phyloP scores from a whole-genome alignment of 805 yeast genomes.

The Torulaspora maleeae region DNA sequence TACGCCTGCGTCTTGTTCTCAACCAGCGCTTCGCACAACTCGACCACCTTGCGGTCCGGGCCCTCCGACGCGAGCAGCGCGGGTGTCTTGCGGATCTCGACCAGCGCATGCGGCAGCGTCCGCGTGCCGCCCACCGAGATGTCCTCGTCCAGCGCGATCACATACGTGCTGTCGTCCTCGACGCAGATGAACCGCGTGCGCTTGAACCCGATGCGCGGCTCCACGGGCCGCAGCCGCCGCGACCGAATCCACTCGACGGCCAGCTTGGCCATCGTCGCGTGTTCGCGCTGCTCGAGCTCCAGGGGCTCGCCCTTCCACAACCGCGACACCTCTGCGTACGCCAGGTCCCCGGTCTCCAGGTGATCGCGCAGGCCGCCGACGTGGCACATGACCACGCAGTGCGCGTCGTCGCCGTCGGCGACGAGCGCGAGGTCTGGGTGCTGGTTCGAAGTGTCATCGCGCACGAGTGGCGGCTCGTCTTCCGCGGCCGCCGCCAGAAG shows the following conservation, averaged over 20 bases:
- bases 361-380: constrained; percentile 35
- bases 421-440: constrained; percentile 23
- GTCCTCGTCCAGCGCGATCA: constrained; percentile 27
- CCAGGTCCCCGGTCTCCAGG: constrained; percentile 16
- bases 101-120: constrained; percentile 21
- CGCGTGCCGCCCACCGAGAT: constrained; percentile 13
- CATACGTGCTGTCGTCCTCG: constrained; percentile 11
- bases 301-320: neutral
- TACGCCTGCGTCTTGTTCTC: constrained; percentile 24
- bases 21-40: constrained; percentile 14
- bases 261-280: constrained; percentile 18
- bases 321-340: constrained; percentile 2
- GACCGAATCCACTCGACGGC: constrained; percentile 30
- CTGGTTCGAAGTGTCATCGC: constrained; percentile 16
- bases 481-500: neutral
- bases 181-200: constrained; percentile 29
- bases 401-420: constrained; percentile 8
- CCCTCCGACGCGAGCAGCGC: neutral
- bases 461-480: neutral
- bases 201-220: constrained; percentile 19
- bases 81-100: constrained; percentile 18
- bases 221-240: constrained; percentile 15
- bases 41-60: neutral
- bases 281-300: neutral
- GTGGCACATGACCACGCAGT: constrained; percentile 29